phyloP scores from a whole-genome alignment of 2,329 filamentous ascomycete species.

The Xylariales sp. region DNA sequence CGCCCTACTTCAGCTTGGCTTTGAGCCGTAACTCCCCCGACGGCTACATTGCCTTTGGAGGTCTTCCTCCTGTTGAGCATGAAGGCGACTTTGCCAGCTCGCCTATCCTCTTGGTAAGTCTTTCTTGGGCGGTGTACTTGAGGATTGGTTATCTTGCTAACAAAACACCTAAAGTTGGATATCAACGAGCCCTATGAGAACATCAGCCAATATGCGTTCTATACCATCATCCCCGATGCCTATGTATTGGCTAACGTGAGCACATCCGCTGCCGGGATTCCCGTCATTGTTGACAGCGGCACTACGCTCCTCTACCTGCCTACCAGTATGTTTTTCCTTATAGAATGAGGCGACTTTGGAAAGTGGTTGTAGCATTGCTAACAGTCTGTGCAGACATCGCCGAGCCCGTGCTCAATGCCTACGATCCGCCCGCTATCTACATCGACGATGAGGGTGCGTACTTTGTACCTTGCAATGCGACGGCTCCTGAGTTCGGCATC shows the following conservation, averaged over 20 bases:
- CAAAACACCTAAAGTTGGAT: not conserved
- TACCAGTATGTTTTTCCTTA: too few species aligned
- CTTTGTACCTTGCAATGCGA: not conserved
- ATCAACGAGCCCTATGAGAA: not conserved
- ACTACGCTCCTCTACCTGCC: not conserved
- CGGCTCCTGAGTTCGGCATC: not conserved
- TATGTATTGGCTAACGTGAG: not conserved
- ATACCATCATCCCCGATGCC: not conserved
- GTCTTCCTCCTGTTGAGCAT: too few species aligned
- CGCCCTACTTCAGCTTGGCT: slow-evolving; percentile 45
- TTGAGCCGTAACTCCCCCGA: slow-evolving; percentile 42
- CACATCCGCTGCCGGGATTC: not conserved
- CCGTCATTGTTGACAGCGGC: not conserved
- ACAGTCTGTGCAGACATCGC: slow-evolving; percentile 31
- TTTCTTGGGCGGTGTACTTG: not conserved
- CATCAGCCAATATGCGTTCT: not conserved
- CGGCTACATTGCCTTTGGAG: too few species aligned
- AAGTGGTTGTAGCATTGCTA: too few species aligned
- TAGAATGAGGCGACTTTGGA: too few species aligned
- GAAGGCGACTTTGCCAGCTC: too few species aligned
- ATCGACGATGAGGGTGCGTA: not conserved
- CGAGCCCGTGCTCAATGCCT: slow-evolving; percentile 42
- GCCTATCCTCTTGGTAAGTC: too few species aligned
- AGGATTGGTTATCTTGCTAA: not conserved
- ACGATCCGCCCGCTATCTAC: slow-evolving; percentile 26